These are phyloP conservation scores for Haematococcus sp. DNA, from an alignment of 139 green algal genomes.

Conservation along the genomic window DNA sequence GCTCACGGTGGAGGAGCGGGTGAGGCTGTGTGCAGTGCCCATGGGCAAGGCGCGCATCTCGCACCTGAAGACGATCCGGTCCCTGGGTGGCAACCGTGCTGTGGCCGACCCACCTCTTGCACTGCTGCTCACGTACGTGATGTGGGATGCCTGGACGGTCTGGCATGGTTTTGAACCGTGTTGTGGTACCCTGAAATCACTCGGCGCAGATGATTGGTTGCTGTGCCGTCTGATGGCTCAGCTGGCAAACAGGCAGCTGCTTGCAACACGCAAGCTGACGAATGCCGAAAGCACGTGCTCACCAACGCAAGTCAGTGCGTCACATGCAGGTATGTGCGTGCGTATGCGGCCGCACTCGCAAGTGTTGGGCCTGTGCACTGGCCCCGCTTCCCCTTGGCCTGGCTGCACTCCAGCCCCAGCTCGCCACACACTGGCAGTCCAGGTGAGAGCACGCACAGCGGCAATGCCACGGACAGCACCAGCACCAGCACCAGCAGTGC, in stretches of 20 bases:
- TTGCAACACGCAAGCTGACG: not conserved
- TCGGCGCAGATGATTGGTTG: no score
- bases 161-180: not conserved
- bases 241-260: not conserved
- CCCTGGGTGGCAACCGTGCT: not conserved
- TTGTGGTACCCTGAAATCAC: not conserved
- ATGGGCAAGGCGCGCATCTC: constrained; percentile 28
- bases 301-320: not conserved
- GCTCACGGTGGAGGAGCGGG: constrained; percentile 48
- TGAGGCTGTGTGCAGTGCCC: constrained; percentile 51
- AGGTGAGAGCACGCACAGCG: no score
- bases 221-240: no score
- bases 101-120: not conserved
- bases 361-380: not conserved
- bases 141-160: not conserved
- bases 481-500: no score
- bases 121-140: not conserved
- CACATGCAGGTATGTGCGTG: not conserved
- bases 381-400: constrained; percentile 1
- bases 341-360: constrained; percentile 34
- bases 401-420: not conserved
- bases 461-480: no score
- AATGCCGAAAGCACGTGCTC: no score
- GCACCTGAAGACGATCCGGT: constrained; percentile 1
- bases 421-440: not conserved